Evolutionary conservation across 352 stramenopile genomes (phyloP), one percentile per base, ranked within the genome.

Genomic region (Phytophthora chlamydospora): DNA sequence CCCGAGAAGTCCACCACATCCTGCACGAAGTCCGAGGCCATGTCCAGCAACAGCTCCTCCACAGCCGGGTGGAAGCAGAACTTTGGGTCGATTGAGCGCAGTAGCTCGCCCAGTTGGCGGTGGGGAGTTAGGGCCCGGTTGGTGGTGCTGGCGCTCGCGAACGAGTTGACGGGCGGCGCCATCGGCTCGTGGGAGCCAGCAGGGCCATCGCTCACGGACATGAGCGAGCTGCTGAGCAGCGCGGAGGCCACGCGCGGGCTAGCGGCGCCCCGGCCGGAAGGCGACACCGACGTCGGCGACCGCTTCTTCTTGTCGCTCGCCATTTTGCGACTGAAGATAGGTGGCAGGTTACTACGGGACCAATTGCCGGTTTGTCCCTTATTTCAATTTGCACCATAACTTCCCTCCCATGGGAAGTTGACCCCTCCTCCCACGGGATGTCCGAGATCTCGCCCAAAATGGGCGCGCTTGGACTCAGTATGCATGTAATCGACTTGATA

Each of bases 31-130:
- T 95, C 78, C 14, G 66, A 78, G 32, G 86, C 86, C 82, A 95
- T 93, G 47, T 92, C 84, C 24, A 95, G 70, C 29, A 95, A 58
- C 32, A 95, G 62, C 58, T 95, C 86, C 43, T 95, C 86, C 8
- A 95, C 86, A 0, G 78, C 82, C 21, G 86, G 82, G 29, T 95
- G 84, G 56, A 92, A 85, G 54, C 75, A 82, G 54, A 66, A 95
- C 60, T 85, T 84, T 17, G 84, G 75, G 34, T 92, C 86, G 40
- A 95, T 76, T 13, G 74, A 82, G 40, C 73, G 75, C 63, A 93
- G 67, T 47, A 93, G 54, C 32, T 93, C 81, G 41, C 76, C 67
- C 21, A 93, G 64, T 31, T 88, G 81, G 31, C 79, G 82, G 66
- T 88, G 87, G 11, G 81, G 80, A n/a, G 79, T 90, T 31, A 93